Base-by-base conservation (phyloP, 306 rosid species). In the apple (Malus domestica) region DNA sequence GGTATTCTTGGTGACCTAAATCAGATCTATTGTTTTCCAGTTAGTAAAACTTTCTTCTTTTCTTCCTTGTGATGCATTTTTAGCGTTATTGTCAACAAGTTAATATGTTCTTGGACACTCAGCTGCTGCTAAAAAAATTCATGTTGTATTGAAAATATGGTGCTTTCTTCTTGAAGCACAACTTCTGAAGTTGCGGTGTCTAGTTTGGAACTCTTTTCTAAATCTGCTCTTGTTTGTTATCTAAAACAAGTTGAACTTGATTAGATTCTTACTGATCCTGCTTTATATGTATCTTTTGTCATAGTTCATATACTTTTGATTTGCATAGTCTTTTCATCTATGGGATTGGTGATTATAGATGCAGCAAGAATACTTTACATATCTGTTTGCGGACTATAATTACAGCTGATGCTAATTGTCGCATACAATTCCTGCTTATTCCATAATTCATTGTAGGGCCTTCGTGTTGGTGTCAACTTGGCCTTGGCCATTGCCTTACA, bases 401-500 rank as follows among this genome's bases (percentile, higher is more conserved):
- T 6, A 4, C 25, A 45, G 49, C 74, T 58, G 78, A 60, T 80
- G 64, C 27, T 42, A n/a, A 20, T 45, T 70, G 33, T 68, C 22
- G 58, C 68, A 65, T 76, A 49, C 20, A 42, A 72, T 70, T 83
- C 80, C 46, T 85, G 55, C 75, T 65, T 79, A 60, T 84, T 35
- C 46, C 73, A 32, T 68, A 44, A 65, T 73, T 75, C 76, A 82
- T 45, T 78, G 71, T 61, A 96, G 98, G 99, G 98, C 61, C 97
- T 96, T 66, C 93, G 92, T 57, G 97, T 96, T 80, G 99, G 99
- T 80, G 68, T 96, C 78, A 96, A 96, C 85, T 86, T 96, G 84
- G 98, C 99, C 73, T 79, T 96, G 85, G 99, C 99, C 79, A 96
- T 96, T 82, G 97, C 99, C 81, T 85, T 95, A 81, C 99, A 95